Evolutionary conservation across 306 rosid species (phyloP), one percentile per base, ranked within the genome.

Genomic region (Cucurbita pepo): DNA sequence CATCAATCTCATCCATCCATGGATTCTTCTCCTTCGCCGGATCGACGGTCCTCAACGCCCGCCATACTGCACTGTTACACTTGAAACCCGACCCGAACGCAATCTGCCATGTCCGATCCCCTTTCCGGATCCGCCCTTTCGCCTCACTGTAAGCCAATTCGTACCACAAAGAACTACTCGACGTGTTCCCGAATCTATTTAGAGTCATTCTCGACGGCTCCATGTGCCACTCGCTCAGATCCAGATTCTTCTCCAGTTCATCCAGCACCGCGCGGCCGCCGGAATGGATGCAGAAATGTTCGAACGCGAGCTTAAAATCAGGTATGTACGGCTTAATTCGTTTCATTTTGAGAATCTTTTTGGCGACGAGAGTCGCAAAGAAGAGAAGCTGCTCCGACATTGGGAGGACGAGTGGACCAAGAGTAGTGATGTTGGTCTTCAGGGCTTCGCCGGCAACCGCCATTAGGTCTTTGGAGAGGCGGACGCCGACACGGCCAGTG

Each of bases 171-270:
- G 98, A 90, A 13, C 98, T 92, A 52, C 98, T 92, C 1, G 98
- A 92, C 25, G 96, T 92, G 78, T 92, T 92, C 0, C 97, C 97
- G 48, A 88, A 89, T 62, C 96, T 82, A 7, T 88, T 6, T 0
- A 92, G 87, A 0, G 97, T 92, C 97, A 92, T 92, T 41, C 97
- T 86, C 2, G 97, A 92, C 0, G 98, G 98, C 70, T 92, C 96
- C 98, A 92, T 87, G 5, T 92, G 91, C 93, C 96, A 92, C 3
- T 90, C 90, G n/a, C 73, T 75, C 34, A 92, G 85, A 8, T 87
- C 88, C 34, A 92, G 88, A 52, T 90, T 88, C 73, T 88, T 90
- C 89, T 92, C 87, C 5, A 92, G 38, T 76, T 92, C 95, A 57
- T 92, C 95, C 72, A 90, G 40, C 21, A 92, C 97, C 0, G 95